Base-by-base conservation (phyloP, 345 rosid genomes). In the Hevea brasiliensis region DNA sequence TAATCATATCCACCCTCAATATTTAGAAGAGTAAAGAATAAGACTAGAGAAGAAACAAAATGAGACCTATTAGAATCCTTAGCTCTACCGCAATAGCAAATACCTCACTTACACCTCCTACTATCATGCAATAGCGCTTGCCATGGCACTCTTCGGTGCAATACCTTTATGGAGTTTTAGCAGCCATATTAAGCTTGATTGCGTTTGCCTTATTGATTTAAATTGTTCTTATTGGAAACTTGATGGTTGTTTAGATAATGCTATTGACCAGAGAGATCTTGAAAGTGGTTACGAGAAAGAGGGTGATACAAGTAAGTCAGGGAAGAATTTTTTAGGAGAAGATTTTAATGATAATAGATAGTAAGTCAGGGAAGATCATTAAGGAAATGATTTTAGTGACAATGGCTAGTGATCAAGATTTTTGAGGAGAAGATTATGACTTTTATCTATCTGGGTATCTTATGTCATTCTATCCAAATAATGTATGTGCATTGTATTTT, bases 121-220 rank as follows among this genome's bases (percentile, higher is more conserved):
- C 62, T 29, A 54, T 51, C 50, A 18, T 18, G 53, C 84, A 70
- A 24, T 80, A 80, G 37, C 95, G 79, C 81, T 87, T 92, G 1
- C 82, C 97, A 23, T 88, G 97, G 97, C 98, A 95, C 82, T 95
- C 99, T 10, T 98, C 99, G 0, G 88, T 95, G 60, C 99, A 98
- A 0, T 95, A 92, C 79, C 82, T 95, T 37, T 93, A 93, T 48
- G 99, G 99, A 14, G 99, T 98, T n/a, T 75, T 95, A 44, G 98
- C 98, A 0, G 99, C 96, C 8, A 95, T 93, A 96, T 75, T 95
- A 20, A 96, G 99, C 50, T 85, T 95, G 67, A 91, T 93, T 15
- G 97, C 98, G 61, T 89, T 92, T 67, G 98, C 99, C 41, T 87
- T 95, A 23, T 65, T 92, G 8, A 85, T 92, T 89, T 95, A 41